Base-by-base conservation (phyloP, 768 basidiomycete species). In the Boletus tomentosulus region DNA sequence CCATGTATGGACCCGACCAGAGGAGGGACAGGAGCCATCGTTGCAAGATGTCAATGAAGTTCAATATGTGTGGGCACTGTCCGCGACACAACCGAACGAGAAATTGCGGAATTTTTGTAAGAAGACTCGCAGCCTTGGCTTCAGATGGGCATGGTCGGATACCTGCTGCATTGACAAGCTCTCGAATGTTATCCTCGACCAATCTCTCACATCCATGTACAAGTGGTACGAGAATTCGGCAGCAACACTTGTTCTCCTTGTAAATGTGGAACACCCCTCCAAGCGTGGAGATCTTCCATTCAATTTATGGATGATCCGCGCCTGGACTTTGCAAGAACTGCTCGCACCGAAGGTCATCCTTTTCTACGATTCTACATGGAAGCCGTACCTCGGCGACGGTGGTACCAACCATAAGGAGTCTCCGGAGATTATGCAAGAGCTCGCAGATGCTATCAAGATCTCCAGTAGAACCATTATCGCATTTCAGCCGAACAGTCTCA, bases 251-350 rank as follows among this genome's bases (percentile, higher is more conserved):
- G 45, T 45, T 6, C 22, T 30, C 10, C 59, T 61, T 10, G 28
- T 15, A 11, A 38, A 6, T 6, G 9, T 41, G 37, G 22, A 39
- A 33, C 15, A 45, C 19, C 50, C 45, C 11, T 46, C 51, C 16
- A 46, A 46, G 22, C 37, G 3, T 10, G 51, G 51, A 39, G 42
- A 25, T 30, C 51, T 61, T 10, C 19, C 25, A 4, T 4, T 6
- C 11, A 54, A 48, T 33, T 0, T 4, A 1, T 61, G 59, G 59
- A 51, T 57, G 60, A 54, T 39, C 6, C 55, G 59, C 2, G 59
- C 48, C 1, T 61, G 60, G 60, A 61, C 60, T 1, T n/a, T 46
- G 4, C 62, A 56, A 38, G 61, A 62, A n/a, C 51, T 62, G 41
- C 60, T 62, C 16, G 52, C 49, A 12, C 16, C 55, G 0, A 51